phyloP scores from a whole-genome alignment of 169 alveolate species.

The Ichthyophthirius multifiliis region DNA sequence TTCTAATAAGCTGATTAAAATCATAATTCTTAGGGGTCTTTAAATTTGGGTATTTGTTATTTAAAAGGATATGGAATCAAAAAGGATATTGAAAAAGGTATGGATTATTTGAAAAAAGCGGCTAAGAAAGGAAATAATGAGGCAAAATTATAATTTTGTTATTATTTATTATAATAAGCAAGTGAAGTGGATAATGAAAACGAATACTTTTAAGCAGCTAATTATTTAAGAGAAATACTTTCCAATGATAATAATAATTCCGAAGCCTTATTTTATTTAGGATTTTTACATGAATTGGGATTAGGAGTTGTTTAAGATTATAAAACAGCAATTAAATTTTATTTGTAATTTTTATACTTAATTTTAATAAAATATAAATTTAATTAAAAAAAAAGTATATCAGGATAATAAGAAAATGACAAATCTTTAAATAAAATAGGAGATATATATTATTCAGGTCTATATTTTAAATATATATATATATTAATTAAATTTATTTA shows the following conservation, averaged over 20 bases:
- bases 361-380: neutral
- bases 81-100: neutral
- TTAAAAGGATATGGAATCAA: neutral
- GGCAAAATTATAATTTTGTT: neutral
- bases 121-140: neutral
- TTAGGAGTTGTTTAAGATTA: neutral
- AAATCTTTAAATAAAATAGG: neutral
- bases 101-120: neutral
- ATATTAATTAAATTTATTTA: neutral
- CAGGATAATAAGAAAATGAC: neutral
- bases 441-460: slow-evolving; percentile 1
- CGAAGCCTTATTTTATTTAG: neutral
- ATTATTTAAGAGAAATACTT: neutral
- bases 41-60: slow-evolving; percentile 2
- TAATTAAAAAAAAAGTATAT: neutral
- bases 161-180: neutral
- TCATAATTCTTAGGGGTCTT: neutral
- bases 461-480: too few relatives aligned
- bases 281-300: neutral
- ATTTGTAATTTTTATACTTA: neutral
- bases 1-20: neutral
- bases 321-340: neutral
- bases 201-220: neutral
- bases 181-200: neutral
- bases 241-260: neutral